Evolutionary conservation across 371 early-diverging fungal genomes (phyloP).

Genomic region (Syncephalis plumigaleata): DNA sequence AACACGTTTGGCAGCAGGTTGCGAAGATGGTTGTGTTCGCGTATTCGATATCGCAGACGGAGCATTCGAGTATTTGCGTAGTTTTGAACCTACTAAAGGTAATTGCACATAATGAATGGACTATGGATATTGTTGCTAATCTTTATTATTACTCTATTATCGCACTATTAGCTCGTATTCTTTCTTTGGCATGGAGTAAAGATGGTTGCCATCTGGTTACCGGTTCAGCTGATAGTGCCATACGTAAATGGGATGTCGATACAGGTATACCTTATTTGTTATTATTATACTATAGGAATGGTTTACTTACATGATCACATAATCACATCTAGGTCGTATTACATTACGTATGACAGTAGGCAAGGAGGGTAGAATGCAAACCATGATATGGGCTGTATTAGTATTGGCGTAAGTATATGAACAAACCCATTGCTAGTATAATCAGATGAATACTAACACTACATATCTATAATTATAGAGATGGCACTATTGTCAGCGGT

Average conservation of each 20-base stretch:
- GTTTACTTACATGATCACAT: too few relatives aligned
- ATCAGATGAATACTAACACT: too few relatives aligned
- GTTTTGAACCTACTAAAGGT: conserved; percentile 2
- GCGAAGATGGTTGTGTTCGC: conserved; percentile 84
- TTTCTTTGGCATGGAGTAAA: conserved; percentile 72
- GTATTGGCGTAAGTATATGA: conserved; percentile 18
- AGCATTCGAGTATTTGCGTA: conserved; percentile 30
- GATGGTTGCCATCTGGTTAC: conserved; percentile 53
- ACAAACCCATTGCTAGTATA: too few relatives aligned
- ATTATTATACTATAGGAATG: neutral
- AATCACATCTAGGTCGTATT: conserved; percentile 31
- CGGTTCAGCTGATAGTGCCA: conserved; percentile 67
- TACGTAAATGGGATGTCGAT: conserved; percentile 51
- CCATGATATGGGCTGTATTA: conserved; percentile 40
- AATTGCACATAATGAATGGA: too few relatives aligned
- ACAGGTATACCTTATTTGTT: conserved; percentile 13
- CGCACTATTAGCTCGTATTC: conserved; percentile 36
- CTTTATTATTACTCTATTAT: too few relatives aligned
- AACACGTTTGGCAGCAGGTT: conserved; percentile 71
- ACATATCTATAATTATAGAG: conserved; percentile 15
- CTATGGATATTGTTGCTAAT: too few relatives aligned
- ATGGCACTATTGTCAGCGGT: conserved; percentile 68
- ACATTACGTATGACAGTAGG: conserved; percentile 54
- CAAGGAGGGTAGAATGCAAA: conserved; percentile 30
- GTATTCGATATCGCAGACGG: conserved; percentile 67